A percentile compares a stretch with the other conserved stretches of the same genome.
phyloP scores from a whole-genome alignment of 2,329 filamentous ascomycete genomes.

The Trichoderma arundinaceum region DNA sequence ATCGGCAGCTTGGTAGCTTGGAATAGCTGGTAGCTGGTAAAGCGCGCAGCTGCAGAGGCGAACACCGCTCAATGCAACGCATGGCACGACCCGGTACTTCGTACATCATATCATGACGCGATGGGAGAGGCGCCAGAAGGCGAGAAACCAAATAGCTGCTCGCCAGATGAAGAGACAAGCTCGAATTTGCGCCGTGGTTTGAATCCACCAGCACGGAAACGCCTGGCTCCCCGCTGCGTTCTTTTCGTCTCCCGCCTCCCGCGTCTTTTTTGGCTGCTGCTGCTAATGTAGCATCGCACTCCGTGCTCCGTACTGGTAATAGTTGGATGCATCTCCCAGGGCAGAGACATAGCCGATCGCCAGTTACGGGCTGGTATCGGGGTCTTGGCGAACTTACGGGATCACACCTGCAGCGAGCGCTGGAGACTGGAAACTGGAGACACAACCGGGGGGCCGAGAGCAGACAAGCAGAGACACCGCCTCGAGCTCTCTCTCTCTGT shows the following conservation, averaged over 20 bases:
- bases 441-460: background rate
- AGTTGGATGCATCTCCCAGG: conserved; percentile 20
- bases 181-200: conserved; percentile 22
- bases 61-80: conserved; percentile 19
- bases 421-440: background rate
- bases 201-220: conserved; percentile 10
- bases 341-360: conserved; percentile 23
- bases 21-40: background rate
- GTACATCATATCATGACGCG: background rate
- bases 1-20: too few species aligned
- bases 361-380: conserved; percentile 19
- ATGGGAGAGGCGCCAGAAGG: background rate
- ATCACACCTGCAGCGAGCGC: background rate
- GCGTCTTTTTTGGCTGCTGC: background rate
- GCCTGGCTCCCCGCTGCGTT: conserved; percentile 7
- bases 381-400: conserved; percentile 15
- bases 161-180: conserved; percentile 5
- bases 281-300: background rate
- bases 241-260: conserved; percentile 2
- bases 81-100: conserved; percentile 1
- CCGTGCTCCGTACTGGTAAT: too few species aligned
- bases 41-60: conserved; percentile 11
- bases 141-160: background rate
- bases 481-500: background rate
- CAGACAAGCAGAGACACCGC: background rate